Evolutionary conservation across 2,329 filamentous ascomycete genomes (phyloP).

Genomic region (Lanzia echinophila): DNA sequence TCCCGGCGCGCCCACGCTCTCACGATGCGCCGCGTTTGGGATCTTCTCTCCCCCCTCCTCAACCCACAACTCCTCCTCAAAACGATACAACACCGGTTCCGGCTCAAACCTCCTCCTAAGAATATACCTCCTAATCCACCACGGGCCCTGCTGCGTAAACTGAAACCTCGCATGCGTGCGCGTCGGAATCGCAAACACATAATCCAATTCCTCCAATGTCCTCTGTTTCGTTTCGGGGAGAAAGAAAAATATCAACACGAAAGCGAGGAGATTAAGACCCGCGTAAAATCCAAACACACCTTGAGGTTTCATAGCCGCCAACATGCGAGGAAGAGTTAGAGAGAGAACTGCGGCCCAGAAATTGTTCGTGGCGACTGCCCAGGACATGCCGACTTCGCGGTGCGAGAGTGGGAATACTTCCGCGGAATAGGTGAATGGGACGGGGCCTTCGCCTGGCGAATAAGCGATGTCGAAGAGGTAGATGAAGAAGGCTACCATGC

Average conservation of each 20-base stretch:
- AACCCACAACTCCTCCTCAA: constrained; percentile 9
- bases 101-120: constrained; percentile 28
- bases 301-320: constrained; percentile 14
- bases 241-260: constrained; percentile 50
- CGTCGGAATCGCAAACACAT: constrained; percentile 39
- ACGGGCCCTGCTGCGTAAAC: constrained; percentile 24
- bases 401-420: constrained; percentile 60
- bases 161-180: constrained; percentile 27
- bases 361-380: constrained; percentile 54
- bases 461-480: constrained; percentile 62
- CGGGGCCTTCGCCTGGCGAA: constrained; percentile 56
- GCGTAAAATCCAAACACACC: constrained; percentile 50
- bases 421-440: constrained; percentile 55
- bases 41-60: not conserved
- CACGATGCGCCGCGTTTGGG: no score
- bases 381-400: constrained; percentile 57
- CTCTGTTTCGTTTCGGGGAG: constrained; percentile 52
- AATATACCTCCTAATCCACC: constrained; percentile 17
- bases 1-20: no score
- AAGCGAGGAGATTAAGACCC: constrained; percentile 47
- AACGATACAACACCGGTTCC: constrained; percentile 4
- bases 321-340: constrained; percentile 39
- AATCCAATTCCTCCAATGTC: constrained; percentile 33
- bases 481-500: constrained; percentile 52
- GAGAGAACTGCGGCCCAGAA: constrained; percentile 55